Base-by-base conservation (phyloP, 352 stramenopile species). In the Phytophthora quininea region DNA sequence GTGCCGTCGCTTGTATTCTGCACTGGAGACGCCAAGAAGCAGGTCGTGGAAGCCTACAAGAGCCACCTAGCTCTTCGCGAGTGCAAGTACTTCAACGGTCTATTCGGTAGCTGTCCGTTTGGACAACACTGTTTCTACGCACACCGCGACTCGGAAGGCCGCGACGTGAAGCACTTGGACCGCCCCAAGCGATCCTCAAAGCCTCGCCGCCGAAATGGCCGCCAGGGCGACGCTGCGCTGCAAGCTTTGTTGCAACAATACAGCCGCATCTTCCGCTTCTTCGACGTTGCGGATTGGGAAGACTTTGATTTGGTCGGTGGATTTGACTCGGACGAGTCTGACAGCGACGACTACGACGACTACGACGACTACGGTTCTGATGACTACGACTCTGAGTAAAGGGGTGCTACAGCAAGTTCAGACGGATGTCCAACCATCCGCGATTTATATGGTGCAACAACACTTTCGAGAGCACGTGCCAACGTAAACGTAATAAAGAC, bases 31-130 rank as follows among this genome's bases (percentile, higher is more conserved):
- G 76, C 77, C 3, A 93, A 93, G 47, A 42, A 56, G 29, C 69
- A 78, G 35, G 76, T 83, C 9, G 77, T 92, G 12, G 80, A 84
- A 12, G 82, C 74, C 27, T 93, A 93, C 73, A 93, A 93, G 67
- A 82, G 70, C 15, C 86, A 93, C 57, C 69, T 93, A 51, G 74
- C 84, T 12, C 67, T 91, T 54, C 83, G 86, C 14, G 82, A 90
- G 68, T 93, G 86, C 80, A 92, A 91, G 58, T 92, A 93, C 66
- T 93, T 93, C 38, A 86, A 84, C 35, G 86, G 86, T 4, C 55
- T 71, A 15, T 74, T 90, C 7, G 84, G 86, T 10, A 91, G 82
- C 58, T 93, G 86, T 43, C 80, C 82, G 19, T 93, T 92, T 55
- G 86, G 86, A 2, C 77, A 71, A 10, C 78, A 89, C 53, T 93